phyloP scores from a whole-genome alignment of 2,329 filamentous ascomycete species.

The Sporothrix euskadiensis region DNA sequence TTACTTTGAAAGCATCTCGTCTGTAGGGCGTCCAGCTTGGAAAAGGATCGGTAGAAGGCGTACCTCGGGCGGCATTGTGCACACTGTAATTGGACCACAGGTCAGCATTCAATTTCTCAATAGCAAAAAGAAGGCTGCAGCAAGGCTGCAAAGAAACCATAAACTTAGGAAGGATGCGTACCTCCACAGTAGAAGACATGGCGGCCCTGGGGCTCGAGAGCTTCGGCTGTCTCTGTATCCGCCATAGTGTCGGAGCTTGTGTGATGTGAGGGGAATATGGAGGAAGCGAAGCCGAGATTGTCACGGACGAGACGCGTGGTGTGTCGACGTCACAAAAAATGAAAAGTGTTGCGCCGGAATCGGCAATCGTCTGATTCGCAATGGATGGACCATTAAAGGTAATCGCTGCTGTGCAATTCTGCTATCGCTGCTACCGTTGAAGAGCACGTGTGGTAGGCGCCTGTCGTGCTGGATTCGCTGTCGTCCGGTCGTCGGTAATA shows the following conservation, averaged over 20 bases:
- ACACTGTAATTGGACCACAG: conserved; percentile 50
- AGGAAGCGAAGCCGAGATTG: background rate
- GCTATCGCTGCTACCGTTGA: background rate
- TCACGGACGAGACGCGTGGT: background rate
- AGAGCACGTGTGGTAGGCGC: background rate
- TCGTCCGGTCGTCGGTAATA: background rate
- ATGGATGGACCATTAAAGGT: background rate
- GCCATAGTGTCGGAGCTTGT: conserved; percentile 48
- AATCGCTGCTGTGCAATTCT: background rate
- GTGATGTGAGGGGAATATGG: background rate
- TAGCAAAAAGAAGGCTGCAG: background rate
- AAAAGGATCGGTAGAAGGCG: conserved; percentile 25
- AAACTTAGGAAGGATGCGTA: conserved; percentile 41
- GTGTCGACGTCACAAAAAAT: background rate
- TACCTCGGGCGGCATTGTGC: conserved; percentile 67
- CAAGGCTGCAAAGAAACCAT: background rate
- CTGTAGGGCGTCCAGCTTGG: background rate
- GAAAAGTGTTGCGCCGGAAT: background rate
- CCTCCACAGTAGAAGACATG: conserved; percentile 60
- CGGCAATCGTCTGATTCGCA: background rate
- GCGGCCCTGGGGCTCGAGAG: conserved; percentile 52
- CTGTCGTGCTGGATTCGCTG: background rate
- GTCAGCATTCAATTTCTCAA: conserved; percentile 7
- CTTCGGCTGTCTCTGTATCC: conserved; percentile 53
- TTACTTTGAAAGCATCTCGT: background rate